Conservation (phyloP, 75 land plant genomes). For the Cunninghamia lanceolata region DNA sequence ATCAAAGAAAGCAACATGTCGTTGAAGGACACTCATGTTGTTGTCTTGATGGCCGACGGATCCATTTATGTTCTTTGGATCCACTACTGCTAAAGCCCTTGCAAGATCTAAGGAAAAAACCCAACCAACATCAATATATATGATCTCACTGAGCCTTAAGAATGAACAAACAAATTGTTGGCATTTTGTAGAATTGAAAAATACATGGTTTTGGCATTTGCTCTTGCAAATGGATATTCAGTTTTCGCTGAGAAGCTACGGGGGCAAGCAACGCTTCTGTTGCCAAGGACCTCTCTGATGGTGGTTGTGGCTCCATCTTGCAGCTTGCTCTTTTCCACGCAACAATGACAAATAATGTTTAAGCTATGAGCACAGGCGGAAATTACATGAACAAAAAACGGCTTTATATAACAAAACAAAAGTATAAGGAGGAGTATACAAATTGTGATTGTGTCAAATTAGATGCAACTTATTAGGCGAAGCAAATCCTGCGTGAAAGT, state of each 20-base stretch:
- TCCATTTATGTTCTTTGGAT: constrained; percentile 35
- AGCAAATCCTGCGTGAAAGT: no score
- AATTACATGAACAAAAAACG: no score
- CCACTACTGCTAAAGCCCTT: constrained; percentile 41
- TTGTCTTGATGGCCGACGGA: constrained; percentile 22
- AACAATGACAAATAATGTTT: no score
- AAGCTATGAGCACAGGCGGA: no score
- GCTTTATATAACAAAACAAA: no score
- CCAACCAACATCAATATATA: not conserved
- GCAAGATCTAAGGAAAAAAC: constrained; percentile 17
- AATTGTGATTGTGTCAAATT: no score
- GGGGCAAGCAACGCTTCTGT: not conserved
- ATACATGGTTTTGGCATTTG: constrained; percentile 1
- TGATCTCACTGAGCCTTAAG: not conserved
- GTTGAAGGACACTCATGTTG: constrained; percentile 28
- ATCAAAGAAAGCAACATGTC: constrained; percentile 66
- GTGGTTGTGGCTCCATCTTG: not conserved
- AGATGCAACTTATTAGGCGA: no score
- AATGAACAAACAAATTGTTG: not conserved
- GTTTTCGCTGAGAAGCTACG: not conserved
- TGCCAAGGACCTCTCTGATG: not conserved
- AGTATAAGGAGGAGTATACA: no score
- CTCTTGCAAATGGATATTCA: not conserved
- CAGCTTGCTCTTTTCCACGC: no score
- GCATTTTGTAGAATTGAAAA: not conserved